phyloP scores from a whole-genome alignment of 208 protist species.

The Acanthamoeba castellanii region DNA sequence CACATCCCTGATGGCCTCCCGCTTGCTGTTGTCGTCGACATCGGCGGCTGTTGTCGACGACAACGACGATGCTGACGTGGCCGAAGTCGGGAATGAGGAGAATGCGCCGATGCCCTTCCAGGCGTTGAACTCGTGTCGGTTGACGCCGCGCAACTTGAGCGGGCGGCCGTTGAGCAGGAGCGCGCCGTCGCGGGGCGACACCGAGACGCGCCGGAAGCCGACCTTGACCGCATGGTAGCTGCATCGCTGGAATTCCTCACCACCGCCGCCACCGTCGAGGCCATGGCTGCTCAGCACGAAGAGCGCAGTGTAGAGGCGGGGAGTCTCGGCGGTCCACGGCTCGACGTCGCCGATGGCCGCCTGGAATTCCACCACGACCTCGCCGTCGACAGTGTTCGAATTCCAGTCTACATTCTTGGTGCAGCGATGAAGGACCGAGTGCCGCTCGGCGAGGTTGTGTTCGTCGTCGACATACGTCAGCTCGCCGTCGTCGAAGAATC shows the following conservation, averaged over 20 bases:
- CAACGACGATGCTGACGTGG: background rate
- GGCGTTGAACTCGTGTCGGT: constrained; percentile 67
- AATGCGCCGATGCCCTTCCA: constrained; percentile 53
- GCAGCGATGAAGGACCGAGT: background rate
- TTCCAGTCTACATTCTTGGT: background rate
- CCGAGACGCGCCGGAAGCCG: constrained; percentile 74
- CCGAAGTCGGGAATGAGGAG: background rate
- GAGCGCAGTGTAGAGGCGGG: constrained; percentile 77
- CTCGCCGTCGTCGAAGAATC: background rate
- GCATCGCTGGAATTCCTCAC: background rate
- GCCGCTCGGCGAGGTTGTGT: background rate
- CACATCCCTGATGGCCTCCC: constrained; percentile 76
- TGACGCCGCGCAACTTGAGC: constrained; percentile 65
- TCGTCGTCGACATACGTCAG: no score
- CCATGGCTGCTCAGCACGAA: constrained; percentile 20
- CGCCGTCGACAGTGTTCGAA: background rate
- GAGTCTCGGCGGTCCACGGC: constrained; percentile 78
- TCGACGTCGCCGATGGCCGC: background rate
- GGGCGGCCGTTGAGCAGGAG: constrained; percentile 45
- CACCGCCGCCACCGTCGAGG: background rate
- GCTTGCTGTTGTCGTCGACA: background rate
- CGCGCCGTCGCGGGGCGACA: background rate
- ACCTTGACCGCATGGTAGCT: constrained; percentile 61
- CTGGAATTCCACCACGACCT: background rate
- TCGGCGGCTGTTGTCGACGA: no score